Evolutionary conservation across 2,329 filamentous ascomycete species (phyloP), one percentile per base, ranked within the genome.

Genomic region (Stagonosporopsis chrysanthemi): DNA sequence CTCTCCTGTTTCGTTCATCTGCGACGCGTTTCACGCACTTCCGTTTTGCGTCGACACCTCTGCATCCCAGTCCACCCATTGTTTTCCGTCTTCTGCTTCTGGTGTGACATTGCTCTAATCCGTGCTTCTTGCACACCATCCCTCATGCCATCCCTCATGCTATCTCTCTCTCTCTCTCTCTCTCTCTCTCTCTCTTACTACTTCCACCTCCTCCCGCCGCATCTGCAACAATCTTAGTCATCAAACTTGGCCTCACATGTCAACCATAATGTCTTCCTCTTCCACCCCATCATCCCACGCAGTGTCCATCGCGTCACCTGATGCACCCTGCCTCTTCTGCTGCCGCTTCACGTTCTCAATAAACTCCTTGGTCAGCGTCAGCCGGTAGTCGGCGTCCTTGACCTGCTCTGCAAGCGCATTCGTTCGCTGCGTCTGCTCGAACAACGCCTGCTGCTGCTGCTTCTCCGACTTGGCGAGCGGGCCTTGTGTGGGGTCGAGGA

Each of bases 301-400:
- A 23, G 69, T 70, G 44, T 77, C 75, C 75, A 77, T 77, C 2
- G 67, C 66, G 12, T 77, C 74, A 8, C 68, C 65, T 15, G 56
- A 50, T 7, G 67, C 67, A n/a, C 70, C 72, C 29, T 68, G 65
- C 49, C 78, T 76, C 72, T 78, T 78, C 65, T 77, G 81, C 58
- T 77, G 63, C 59, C 79, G 84, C 66, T 80, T 82, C 48, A 82
- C 57, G 47, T 79, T 78, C 40, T 86, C 83, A 29, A 87, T 76
- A 64, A 84, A 86, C 68, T 88, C 86, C 64, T 82, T 84, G 52
- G 80, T 84, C 39, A 89, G 70, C 39, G 82, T 83, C 46, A 88
- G 68, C 17, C 81, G 82, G 50, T 81, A 79, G 60, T 87, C 85
- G 15, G 81, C 82, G 56, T 83, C 80, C 62, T 80, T 79, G 41